Evolutionary conservation across 306 rosid genomes (phyloP).

Genomic region (Oxytropis ochrocephala): DNA sequence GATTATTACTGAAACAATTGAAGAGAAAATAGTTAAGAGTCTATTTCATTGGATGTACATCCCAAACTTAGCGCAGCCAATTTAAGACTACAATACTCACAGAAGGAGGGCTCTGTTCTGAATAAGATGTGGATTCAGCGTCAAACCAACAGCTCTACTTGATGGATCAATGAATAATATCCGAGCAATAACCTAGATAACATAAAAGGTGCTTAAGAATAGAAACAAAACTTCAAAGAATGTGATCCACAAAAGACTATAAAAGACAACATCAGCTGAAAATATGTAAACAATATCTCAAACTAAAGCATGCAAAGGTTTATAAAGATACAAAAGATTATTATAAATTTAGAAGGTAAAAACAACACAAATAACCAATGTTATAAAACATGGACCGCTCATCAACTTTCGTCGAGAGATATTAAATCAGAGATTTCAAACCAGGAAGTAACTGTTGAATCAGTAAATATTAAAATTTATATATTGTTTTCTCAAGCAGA

Average conservation of each 20-base stretch:
- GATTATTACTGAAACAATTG: background rate
- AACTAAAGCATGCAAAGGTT: background rate
- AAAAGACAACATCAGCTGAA: constrained; percentile 3
- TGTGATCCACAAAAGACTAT: background rate
- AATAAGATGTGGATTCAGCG: constrained; percentile 84
- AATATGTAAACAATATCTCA: background rate
- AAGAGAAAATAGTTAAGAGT: background rate
- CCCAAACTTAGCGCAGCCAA: background rate
- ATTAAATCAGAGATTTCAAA: no score
- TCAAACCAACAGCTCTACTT: constrained; percentile 91
- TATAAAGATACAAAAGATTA: background rate
- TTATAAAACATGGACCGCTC: background rate
- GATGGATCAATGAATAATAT: constrained; percentile 87
- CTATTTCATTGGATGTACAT: background rate
- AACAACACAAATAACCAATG: background rate
- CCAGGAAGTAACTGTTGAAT: no score
- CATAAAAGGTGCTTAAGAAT: constrained; percentile 11
- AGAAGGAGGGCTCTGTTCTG: constrained; percentile 62
- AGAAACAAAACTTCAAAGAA: background rate
- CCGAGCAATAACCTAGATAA: constrained; percentile 71
- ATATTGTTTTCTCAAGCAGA: no score
- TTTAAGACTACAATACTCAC: constrained; percentile 44
- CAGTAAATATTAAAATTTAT: no score
- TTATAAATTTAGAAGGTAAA: background rate
- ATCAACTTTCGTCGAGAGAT: no score